Conservation (phyloP, 768 basidiomycete genomes). For the Lactifluus echinatus region DNA sequence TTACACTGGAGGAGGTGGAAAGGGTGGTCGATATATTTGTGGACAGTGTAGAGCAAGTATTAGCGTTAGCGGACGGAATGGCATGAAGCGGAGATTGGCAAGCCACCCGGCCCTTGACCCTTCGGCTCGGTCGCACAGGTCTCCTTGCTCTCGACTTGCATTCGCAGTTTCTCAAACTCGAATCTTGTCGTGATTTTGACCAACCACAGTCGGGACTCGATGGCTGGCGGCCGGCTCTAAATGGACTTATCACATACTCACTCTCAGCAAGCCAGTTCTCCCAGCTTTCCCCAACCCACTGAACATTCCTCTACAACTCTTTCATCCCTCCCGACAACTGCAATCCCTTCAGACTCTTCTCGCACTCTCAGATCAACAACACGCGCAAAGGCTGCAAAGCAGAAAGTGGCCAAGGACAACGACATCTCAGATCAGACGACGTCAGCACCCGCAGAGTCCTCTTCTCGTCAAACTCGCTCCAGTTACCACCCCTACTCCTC, state of each 20-base stretch:
- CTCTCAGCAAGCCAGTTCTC: constrained; percentile 59
- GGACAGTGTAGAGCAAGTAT: constrained; percentile 55
- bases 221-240: constrained; percentile 85
- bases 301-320: constrained; percentile 37
- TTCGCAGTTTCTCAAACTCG: background rate
- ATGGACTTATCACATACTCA: constrained; percentile 80
- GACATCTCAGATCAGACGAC: constrained; percentile 23
- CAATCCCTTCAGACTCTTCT: constrained; percentile 38
- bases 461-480: constrained; percentile 20
- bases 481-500: constrained; percentile 8
- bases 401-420: constrained; percentile 23
- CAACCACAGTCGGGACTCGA: constrained; percentile 36
- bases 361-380: constrained; percentile 65
- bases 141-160: background rate
- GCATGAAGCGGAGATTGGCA: constrained; percentile 14
- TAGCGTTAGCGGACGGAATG: constrained; percentile 24
- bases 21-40: constrained; percentile 59
- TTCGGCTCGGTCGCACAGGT: background rate
- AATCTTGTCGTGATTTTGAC: background rate
- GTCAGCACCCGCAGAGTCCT: constrained; percentile 16
- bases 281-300: constrained; percentile 26
- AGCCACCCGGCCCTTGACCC: constrained; percentile 11
- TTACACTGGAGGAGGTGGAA: constrained; percentile 60
- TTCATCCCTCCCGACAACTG: constrained; percentile 26
- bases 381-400: constrained; percentile 23